Percentiles rank a stretch among this genome's conserved stretches.
phyloP scores from a whole-genome alignment of 2,329 filamentous ascomycete genomes.

The Colletotrichum gloeosporioides region DNA sequence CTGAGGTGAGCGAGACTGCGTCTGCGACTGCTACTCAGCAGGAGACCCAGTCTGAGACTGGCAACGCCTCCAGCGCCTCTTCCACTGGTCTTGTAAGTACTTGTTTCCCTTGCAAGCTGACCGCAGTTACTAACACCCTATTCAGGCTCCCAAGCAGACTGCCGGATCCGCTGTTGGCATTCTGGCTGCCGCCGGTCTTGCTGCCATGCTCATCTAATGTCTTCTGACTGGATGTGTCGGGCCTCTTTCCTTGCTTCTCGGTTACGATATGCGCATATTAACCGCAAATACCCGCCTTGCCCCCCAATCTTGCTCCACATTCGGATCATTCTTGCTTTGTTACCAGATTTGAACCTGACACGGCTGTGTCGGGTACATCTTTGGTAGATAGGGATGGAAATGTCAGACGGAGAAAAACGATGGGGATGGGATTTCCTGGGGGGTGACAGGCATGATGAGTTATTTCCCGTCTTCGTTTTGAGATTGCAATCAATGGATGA shows the following conservation, averaged over 20 bases:
- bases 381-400: constrained; percentile 1
- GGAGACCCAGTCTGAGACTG: neutral
- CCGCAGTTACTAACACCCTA: neutral
- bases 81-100: constrained; percentile 28
- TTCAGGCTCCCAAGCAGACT: constrained; percentile 33
- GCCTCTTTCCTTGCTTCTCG: constrained; percentile 11
- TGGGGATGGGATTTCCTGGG: constrained; percentile 1
- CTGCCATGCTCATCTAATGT: constrained; percentile 52
- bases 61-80: constrained; percentile 4
- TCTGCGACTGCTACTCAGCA: constrained; percentile 12
- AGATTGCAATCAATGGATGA: constrained; percentile 32
- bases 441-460: constrained; percentile 37
- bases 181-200: constrained; percentile 54
- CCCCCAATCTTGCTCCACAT: constrained; percentile 28
- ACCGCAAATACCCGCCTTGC: constrained; percentile 47
- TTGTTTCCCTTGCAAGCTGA: neutral
- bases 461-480: constrained; percentile 32
- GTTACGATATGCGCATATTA: constrained; percentile 40
- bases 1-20: constrained; percentile 21
- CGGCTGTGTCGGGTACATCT: constrained; percentile 8
- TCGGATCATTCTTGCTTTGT: constrained; percentile 25
- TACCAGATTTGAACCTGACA: constrained; percentile 1
- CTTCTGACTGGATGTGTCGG: neutral
- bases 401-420: constrained; percentile 2
- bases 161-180: constrained; percentile 49